Conservation (phyloP, 2,329 filamentous ascomycete genomes). For the Penicillium decumbens region DNA sequence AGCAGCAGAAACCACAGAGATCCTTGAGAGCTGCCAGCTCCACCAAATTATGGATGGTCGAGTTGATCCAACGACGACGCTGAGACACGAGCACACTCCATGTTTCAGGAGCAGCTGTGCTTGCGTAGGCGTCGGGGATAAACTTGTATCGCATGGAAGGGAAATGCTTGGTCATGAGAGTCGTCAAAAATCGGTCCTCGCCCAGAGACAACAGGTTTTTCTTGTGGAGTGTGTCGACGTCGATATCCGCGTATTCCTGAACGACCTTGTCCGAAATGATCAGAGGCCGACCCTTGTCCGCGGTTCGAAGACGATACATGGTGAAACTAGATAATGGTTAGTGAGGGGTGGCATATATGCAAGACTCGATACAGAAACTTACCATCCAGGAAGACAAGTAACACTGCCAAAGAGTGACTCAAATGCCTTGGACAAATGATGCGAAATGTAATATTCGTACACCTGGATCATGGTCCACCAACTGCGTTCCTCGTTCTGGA, state of each 20-base stretch:
- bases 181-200: constrained; percentile 96
- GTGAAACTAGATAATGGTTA: constrained; percentile 68
- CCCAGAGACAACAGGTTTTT: constrained; percentile 90
- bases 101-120: constrained; percentile 87
- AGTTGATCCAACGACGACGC: constrained; percentile 98
- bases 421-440: constrained; percentile 94
- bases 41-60: constrained; percentile 91
- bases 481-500: constrained; percentile 89
- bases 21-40: constrained; percentile 88
- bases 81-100: constrained; percentile 96
- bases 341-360: constrained; percentile 12
- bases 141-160: constrained; percentile 96
- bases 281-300: constrained; percentile 87
- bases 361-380: constrained; percentile 43
- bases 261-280: constrained; percentile 90
- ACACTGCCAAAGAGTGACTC: constrained; percentile 97
- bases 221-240: constrained; percentile 90
- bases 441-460: constrained; percentile 99
- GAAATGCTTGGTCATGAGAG: constrained; percentile 97
- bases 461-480: constrained; percentile 99
- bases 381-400: constrained; percentile 98
- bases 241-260: constrained; percentile 78
- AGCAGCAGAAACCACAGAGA: constrained; percentile 97
- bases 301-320: constrained; percentile 95
- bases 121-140: constrained; percentile 83